These are phyloP conservation scores for Dipteronia sinensis DNA, from an alignment of 345 rosid species.

Conservation along the genomic window DNA sequence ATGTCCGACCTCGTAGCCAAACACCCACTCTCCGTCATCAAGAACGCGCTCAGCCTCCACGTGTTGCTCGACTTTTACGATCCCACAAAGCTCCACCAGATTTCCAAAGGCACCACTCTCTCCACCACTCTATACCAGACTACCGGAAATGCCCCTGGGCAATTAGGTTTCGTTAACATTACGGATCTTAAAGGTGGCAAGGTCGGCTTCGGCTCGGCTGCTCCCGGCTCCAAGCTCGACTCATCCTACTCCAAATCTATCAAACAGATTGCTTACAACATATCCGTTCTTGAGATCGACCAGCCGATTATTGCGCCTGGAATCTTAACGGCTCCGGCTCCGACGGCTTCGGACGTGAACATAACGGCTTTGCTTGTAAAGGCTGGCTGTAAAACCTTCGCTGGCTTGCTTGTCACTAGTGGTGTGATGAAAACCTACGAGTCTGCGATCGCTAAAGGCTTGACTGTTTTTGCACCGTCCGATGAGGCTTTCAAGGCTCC, in stretches of 20 bases:
- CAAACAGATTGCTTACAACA: slow-evolving; percentile 79
- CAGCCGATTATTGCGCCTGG: slow-evolving; percentile 73
- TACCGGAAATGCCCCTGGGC: slow-evolving; percentile 89
- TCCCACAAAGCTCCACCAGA: slow-evolving; percentile 72
- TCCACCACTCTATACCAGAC: slow-evolving; percentile 91
- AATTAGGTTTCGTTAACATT: slow-evolving; percentile 80
- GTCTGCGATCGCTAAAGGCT: slow-evolving; percentile 63
- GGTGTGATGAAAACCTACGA: slow-evolving; percentile 79
- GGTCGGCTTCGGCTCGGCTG: slow-evolving; percentile 82
- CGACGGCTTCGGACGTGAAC: slow-evolving; percentile 59
- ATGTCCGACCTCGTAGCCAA: slow-evolving; percentile 67
- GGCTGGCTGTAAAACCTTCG: slow-evolving; percentile 88
- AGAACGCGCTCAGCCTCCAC: slow-evolving; percentile 66
- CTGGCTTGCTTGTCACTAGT: slow-evolving; percentile 51
- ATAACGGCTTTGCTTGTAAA: slow-evolving; percentile 78
- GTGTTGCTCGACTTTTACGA: slow-evolving; percentile 87
- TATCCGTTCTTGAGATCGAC: slow-evolving; percentile 69
- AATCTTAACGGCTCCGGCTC: slow-evolving; percentile 62
- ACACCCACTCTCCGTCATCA: slow-evolving; percentile 76
- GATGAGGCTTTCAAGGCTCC: slow-evolving; percentile 86
- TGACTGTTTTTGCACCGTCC: slow-evolving; percentile 81
- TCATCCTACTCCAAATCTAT: slow-evolving; percentile 72
- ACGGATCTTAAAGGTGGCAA: slow-evolving; percentile 86
- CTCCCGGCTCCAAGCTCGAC: slow-evolving; percentile 80
- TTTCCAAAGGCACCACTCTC: slow-evolving; percentile 73